phyloP scores from a whole-genome alignment of 2,329 filamentous ascomycete species.

The Aspergillus texensis region DNA sequence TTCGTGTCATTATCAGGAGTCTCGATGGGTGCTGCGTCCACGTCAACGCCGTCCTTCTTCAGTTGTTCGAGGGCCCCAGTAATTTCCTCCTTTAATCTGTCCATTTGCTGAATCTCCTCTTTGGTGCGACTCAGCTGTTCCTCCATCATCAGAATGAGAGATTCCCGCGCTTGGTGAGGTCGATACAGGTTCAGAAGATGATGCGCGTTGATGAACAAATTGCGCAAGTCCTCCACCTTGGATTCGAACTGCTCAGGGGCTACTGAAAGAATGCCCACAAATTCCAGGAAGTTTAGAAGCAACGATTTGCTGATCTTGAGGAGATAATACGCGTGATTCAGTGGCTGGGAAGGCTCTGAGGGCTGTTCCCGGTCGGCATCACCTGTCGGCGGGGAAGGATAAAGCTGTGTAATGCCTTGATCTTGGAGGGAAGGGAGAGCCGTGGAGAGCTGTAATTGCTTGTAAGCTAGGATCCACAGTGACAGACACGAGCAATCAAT shows the following conservation, averaged over 20 bases:
- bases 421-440: constrained; percentile 69
- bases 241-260: constrained; percentile 67
- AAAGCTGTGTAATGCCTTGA: constrained; percentile 72
- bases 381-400: constrained; percentile 52
- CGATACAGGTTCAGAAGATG: constrained; percentile 93
- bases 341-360: constrained; percentile 40
- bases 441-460: constrained; percentile 51
- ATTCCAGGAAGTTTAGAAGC: constrained; percentile 84
- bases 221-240: constrained; percentile 78
- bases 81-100: constrained; percentile 71
- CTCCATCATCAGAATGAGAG: constrained; percentile 84
- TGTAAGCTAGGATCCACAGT: background rate
- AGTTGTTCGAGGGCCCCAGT: constrained; percentile 44
- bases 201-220: constrained; percentile 86
- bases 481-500: too few relatives aligned
- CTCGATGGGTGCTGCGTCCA: constrained; percentile 14
- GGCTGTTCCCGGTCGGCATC: constrained; percentile 59
- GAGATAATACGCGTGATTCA: constrained; percentile 62
- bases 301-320: constrained; percentile 81
- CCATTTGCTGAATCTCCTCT: constrained; percentile 77
- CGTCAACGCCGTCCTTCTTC: constrained; percentile 32
- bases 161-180: constrained; percentile 89
- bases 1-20: constrained; percentile 3
- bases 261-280: constrained; percentile 71
- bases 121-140: constrained; percentile 73